A percentile compares a stretch with the other conserved stretches of the same genome.
Evolutionary conservation across 257 asterid genomes (phyloP).

Genomic region (Ajuga chamaepitys): DNA sequence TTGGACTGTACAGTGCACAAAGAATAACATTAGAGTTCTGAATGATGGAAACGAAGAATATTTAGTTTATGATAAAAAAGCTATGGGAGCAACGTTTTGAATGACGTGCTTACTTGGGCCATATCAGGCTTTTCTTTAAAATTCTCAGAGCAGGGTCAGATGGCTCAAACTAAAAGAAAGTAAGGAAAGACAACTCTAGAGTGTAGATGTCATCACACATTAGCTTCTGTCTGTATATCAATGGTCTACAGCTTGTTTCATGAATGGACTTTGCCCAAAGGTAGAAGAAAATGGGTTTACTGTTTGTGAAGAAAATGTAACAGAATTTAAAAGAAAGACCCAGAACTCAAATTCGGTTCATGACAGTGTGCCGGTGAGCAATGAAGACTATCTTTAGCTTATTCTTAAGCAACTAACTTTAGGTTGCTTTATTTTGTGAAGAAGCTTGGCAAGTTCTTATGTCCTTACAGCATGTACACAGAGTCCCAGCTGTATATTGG

Average conservation of each 20-base stretch:
- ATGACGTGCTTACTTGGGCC: not conserved
- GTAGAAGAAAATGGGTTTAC: not conserved
- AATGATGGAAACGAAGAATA: not conserved
- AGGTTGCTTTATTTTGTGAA: not conserved
- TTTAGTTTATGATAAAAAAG: not conserved
- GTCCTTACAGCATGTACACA: too few relatives aligned
- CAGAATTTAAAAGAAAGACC: not conserved
- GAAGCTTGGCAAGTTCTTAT: not conserved
- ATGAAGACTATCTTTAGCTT: not conserved
- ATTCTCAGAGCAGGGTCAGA: not conserved
- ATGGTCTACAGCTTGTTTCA: not conserved
- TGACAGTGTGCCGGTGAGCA: not conserved
- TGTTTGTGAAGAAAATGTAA: not conserved
- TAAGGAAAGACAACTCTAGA: not conserved
- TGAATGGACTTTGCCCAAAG: not conserved
- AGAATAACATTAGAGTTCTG: not conserved
- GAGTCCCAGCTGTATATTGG: too few relatives aligned
- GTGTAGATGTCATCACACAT: too few relatives aligned
- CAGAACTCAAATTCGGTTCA: not conserved
- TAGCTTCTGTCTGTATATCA: too few relatives aligned
- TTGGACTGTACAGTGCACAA: not conserved
- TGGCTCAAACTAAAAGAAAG: constrained; percentile 2
- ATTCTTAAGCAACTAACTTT: not conserved
- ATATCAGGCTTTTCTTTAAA: not conserved
- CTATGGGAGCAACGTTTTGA: not conserved